phyloP scores from a whole-genome alignment of 2,329 filamentous ascomycete genomes.

The Orbilia ellipsospora region DNA sequence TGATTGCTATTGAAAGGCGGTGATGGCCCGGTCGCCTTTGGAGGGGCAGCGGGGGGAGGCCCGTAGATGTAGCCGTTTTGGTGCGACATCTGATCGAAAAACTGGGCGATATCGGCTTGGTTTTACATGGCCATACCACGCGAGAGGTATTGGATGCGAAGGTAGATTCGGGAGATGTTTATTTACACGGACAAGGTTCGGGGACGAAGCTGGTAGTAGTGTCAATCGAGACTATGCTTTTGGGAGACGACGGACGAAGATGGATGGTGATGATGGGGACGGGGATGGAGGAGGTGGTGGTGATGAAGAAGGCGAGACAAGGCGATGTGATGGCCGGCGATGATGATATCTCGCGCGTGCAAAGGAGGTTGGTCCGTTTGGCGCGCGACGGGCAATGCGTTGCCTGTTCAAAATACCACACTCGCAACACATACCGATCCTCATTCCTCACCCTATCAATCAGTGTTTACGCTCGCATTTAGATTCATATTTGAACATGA shows the following conservation, averaged over 20 bases:
- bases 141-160: slow-evolving; percentile 5
- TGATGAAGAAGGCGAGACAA: slow-evolving; percentile 13
- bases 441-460: not conserved
- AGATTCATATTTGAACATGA: too few species aligned
- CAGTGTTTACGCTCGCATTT: too few species aligned
- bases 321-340: slow-evolving; percentile 6
- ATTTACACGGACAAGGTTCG: not conserved
- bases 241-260: not conserved
- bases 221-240: not conserved
- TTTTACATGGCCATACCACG: slow-evolving; percentile 47
- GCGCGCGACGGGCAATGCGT: slow-evolving; percentile 8
- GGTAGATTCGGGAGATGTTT: not conserved
- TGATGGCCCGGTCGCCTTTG: slow-evolving; percentile 44
- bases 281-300: not conserved
- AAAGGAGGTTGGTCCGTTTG: slow-evolving; percentile 45
- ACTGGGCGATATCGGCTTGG: slow-evolving; percentile 19
- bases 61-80: slow-evolving; percentile 55
- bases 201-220: too few species aligned
- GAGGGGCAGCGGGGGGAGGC: slow-evolving; percentile 50
- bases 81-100: slow-evolving; percentile 49
- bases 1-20: slow-evolving; percentile 41
- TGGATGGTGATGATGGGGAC: too few species aligned
- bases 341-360: slow-evolving; percentile 41
- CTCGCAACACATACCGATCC: not conserved
- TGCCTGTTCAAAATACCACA: slow-evolving; percentile 12